A percentile compares a stretch with the other conserved stretches of the same genome.
Conservation (phyloP, 1,139 yeast genomes). For the Komagataea norvegica region DNA sequence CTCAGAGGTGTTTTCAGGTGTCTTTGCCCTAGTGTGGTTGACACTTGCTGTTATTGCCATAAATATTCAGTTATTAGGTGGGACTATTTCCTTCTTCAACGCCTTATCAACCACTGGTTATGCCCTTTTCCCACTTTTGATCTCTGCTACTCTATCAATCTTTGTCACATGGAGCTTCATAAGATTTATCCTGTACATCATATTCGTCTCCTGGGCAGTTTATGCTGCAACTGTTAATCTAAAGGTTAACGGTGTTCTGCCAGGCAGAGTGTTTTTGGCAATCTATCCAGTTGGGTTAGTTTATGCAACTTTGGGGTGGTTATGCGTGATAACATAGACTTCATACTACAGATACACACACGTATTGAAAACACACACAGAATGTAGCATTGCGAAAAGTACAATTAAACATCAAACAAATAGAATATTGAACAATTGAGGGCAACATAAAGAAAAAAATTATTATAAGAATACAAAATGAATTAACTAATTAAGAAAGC, state of each 20-base stretch:
- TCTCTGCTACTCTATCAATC: slow-evolving; percentile 60
- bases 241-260: slow-evolving; percentile 63
- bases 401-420: background rate
- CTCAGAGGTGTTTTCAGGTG: slow-evolving; percentile 56
- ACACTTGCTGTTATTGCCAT: slow-evolving; percentile 50
- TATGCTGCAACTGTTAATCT: slow-evolving; percentile 64
- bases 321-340: slow-evolving; percentile 44
- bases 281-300: slow-evolving; percentile 76
- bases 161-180: slow-evolving; percentile 51
- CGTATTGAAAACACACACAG: background rate
- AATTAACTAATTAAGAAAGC: background rate
- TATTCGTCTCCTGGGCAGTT: slow-evolving; percentile 67
- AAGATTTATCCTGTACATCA: slow-evolving; percentile 47
- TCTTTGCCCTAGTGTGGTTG: slow-evolving; percentile 55
- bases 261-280: slow-evolving; percentile 67
- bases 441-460: background rate
- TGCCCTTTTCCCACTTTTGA: slow-evolving; percentile 70
- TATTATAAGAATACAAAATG: background rate
- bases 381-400: background rate
- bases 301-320: slow-evolving; percentile 72
- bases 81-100: slow-evolving; percentile 67
- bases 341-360: too few relatives aligned
- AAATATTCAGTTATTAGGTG: slow-evolving; percentile 74
- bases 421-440: background rate
- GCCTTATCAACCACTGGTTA: slow-evolving; percentile 81